Evolutionary conservation across 306 rosid species (phyloP), one percentile per base, ranked within the genome.

Genomic region (Prunus mume): DNA sequence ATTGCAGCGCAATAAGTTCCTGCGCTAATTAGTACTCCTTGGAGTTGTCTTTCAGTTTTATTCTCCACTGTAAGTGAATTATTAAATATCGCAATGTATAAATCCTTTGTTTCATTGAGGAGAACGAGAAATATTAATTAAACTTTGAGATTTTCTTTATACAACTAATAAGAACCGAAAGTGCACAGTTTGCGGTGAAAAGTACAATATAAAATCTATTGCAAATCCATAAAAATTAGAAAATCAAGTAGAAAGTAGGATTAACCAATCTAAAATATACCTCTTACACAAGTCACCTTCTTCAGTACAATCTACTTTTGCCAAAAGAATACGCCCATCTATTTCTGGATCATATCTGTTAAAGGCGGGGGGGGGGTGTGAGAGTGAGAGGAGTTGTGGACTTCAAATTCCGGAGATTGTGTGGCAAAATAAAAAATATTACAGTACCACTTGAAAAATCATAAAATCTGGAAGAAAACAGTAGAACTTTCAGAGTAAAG

Each of bases 341-440:
- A 88, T 56, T 80, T 95, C 99, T 47, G 96, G 99, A 71, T 95
- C 97, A 79, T 90, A 95, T 81, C 99, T 95, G 86, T 62, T 19
- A 15, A 57, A 20, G 43, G 1, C 9, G 8, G 57, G 12, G 28
- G 12, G n/a, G 14, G 28, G 24, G 0, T 22, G 24, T 22, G 69
- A 51, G 57, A 34, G 61, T 3, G 58, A 69, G 28, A 38, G 5
- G 38, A 49, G 65, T 2, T 14, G 74, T 61, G 28, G 56, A 75
- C 7, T 60, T 68, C 27, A 76, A 30, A 71, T 78, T 68, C 62
- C 8, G 66, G 73, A 75, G 74, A 49, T 50, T 17, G 22, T 47
- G 46, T 17, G 19, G 52, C 30, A 38, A 69, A 30, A 69, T 38
- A 15, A 41, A 15, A 41, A 69, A 69, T 47, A 38, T 43, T 18